Evolutionary conservation across 2,329 filamentous ascomycete genomes (phyloP), one percentile per base, ranked within the genome.

Genomic region (Neospermospora avenae): DNA sequence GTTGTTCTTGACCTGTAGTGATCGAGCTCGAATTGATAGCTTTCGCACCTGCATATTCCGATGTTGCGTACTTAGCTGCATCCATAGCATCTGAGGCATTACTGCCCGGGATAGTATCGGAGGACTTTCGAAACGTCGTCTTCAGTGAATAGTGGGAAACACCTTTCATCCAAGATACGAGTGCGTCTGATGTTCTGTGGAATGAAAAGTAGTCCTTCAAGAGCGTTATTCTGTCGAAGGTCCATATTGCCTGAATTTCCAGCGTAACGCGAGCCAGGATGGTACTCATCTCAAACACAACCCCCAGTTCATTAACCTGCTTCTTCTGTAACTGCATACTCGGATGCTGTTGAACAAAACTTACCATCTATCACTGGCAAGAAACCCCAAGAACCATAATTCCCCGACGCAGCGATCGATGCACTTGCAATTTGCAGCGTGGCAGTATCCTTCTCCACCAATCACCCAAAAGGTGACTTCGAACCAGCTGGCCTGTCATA

Each of bases 1-100:
- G 74, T 62, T 83, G 79, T 60, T 83, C 80, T 57, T 80, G 77
- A 8, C 80, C 80, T 8, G 58, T 63, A 4, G 61, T 59, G 5
- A 62, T 24, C 11, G 54, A 52, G 41, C 60, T 63, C 37, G 57
- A 41, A 18, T 60, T 61, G 16, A 56, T 48, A 2, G 63, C 63
- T 31, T 57, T 62, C 6, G 60, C 37, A 8, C 59, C 63, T 35
- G 55, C 24, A 5, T 54, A 54, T 2, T 35, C 51, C 3, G 16
- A 42, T 13, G 51, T 54, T 31, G 57, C 55, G 37, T 57, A 64
- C 7, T 51, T 41, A 13, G 25, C 42, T 2, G 55, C 42, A 34
- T 31, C 56, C 34, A 24, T 44, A 34, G 16, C 39, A 18, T 60
- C 58, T 6, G 58, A 28, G 6, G 22, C 48, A 37, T 59, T 55